phyloP scores from a whole-genome alignment of 2,329 filamentous ascomycete species.

The Neonectria sp. region DNA sequence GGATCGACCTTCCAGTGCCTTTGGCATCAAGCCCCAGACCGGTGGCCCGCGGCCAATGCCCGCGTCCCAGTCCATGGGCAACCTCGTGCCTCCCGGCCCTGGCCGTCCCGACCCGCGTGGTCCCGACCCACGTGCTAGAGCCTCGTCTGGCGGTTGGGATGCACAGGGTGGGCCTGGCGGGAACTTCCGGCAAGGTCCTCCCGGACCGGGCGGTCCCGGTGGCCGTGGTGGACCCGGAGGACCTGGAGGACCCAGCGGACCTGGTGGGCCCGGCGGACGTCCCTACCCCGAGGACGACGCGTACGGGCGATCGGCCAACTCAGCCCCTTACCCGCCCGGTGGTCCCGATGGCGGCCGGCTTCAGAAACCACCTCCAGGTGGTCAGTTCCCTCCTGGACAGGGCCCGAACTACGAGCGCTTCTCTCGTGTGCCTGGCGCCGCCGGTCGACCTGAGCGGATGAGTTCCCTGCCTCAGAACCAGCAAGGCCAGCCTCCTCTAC shows the following conservation, averaged over 20 bases:
- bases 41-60: conserved; percentile 55
- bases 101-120: conserved; percentile 50
- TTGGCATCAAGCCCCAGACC: conserved; percentile 66
- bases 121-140: conserved; percentile 59
- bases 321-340: conserved; percentile 47
- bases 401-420: conserved; percentile 50
- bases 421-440: conserved; percentile 50
- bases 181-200: conserved; percentile 5
- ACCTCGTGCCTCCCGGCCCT: conserved; percentile 58
- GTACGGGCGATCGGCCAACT: conserved; percentile 39
- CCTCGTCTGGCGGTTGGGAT: conserved; percentile 62
- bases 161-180: conserved; percentile 49
- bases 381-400: conserved; percentile 42
- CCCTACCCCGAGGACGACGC: conserved; percentile 47
- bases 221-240: conserved; percentile 35
- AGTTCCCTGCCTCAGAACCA: conserved; percentile 49
- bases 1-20: conserved; percentile 66
- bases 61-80: conserved; percentile 62
- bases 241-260: conserved; percentile 30
- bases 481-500: conserved; percentile 20
- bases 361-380: conserved; percentile 46
- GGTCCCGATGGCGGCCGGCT: conserved; percentile 52
- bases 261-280: conserved; percentile 38
- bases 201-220: conserved; percentile 51
- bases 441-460: conserved; percentile 51